Base-by-base conservation (phyloP, 208 protist species). In the Herpetomonas samuelpessoai region DNA sequence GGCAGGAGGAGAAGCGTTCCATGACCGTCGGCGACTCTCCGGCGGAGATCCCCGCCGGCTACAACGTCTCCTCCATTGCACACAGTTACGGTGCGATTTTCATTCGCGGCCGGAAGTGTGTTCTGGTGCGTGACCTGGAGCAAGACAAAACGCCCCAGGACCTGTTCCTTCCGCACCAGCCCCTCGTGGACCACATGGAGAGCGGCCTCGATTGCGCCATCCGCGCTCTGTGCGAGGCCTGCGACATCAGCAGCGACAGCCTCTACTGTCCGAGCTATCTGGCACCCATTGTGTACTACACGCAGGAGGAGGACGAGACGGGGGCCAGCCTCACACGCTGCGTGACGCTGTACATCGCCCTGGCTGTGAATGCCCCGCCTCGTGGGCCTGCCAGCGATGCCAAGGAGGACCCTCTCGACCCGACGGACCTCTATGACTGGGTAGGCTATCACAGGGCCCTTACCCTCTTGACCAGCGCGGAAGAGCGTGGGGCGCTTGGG, bases 41-140 rank as follows among this genome's bases (percentile, higher is more conserved):
- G 16, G 65, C 63, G 18, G 77, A 90, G 61, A 68, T 83, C 24
- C 70, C 76, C 16, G 55, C 75, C 39, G 38, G 28, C 41, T 91
- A 91, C 68, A 82, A 87, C 35, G 57, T 80, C 9, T 92, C 83
- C 18, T 18, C 54, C 28, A 71, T 92, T 12, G 51, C 79, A 1
- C 68, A 92, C 68, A 64, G 62, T 49, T 86, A 84, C 66, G 88
- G 88, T 10, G 83, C 74, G 7, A 39, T 94, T 46, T 68, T 95
- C 49, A 60, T 95, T 47, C 84, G 88, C 14, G 88, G 88, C 24
- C 84, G 85, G 19, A 91, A 95, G 67, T 95, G 88, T 63, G 88
- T 78, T 10, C 72, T 95, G 51, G 74, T 85, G 50, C 81, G 88
- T 31, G 38, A 70, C 3, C 48, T 65, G 39, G 52, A 56, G 18